Base-by-base conservation (phyloP, 345 rosid species). In the Moringa oleifera region DNA sequence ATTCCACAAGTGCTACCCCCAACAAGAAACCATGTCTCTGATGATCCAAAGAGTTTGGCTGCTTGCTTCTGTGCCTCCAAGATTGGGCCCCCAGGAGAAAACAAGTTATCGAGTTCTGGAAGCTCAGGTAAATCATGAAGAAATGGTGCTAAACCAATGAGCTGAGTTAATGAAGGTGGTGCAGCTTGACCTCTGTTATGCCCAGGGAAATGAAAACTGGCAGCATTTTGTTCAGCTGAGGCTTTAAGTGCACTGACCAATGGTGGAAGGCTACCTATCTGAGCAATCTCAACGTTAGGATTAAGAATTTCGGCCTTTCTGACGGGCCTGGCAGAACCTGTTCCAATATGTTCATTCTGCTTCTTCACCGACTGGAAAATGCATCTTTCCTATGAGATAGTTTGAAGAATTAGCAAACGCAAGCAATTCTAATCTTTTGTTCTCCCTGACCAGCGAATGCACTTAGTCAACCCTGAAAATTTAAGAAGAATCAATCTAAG, bases 1-100 rank as follows among this genome's bases (percentile, higher is more conserved):
- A 81, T 80, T 47, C 89, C 86, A 21, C 86, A 84, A 19, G 89
- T 84, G 41, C 81, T 77, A 56, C 86, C 89, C 58, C 89, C 89
- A 18, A 84, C 83, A 61, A 81, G 83, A 67, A 81, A 84, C 89
- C 89, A 81, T 23, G 89, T 84, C 63, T 84, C 79, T 4, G 63
- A 71, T 51, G 90, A 61, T 28, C 90, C 90, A 68, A 84, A 84
- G 62, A 84, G 59, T 59, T 75, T 49, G 1, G 90, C 73, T 13
- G 87, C 90, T 57, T 57, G 67, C 59, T 58, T 70, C 68, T 84
- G 87, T 55, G 90, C 90, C 64, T 84, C 81, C 23, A 81, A 78
- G 69, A 84, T 84, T 23, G 90, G 80, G 10, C 85, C 90, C 37
- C 11, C 37, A 5, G 37, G 37, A 33, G 37, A 33, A 33, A 33